Evolutionary conservation across 1,284 basidiomycete genomes (phyloP).

Genomic region (Apiotrichum veenhuisii): DNA sequence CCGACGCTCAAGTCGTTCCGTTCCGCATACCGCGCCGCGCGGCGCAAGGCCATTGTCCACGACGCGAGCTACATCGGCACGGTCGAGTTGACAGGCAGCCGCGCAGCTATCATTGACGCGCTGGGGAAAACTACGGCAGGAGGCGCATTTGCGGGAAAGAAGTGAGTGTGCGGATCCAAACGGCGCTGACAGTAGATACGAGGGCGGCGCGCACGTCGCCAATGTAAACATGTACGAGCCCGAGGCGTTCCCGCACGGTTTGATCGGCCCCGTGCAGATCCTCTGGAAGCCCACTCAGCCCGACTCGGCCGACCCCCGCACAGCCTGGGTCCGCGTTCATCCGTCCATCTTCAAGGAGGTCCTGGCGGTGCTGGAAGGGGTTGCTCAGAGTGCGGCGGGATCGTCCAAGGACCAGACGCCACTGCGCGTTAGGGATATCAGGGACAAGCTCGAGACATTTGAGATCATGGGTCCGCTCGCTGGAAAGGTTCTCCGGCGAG

Average conservation of each 20-base stretch:
- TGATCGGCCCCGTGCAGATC: slow-evolving; percentile 67
- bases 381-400: background rate
- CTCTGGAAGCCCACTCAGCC: slow-evolving; percentile 60
- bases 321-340: slow-evolving; percentile 72
- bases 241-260: slow-evolving; percentile 60
- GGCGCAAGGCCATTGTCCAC: slow-evolving; percentile 76
- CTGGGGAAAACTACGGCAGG: slow-evolving; percentile 52
- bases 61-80: slow-evolving; percentile 79
- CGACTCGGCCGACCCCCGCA: slow-evolving; percentile 12
- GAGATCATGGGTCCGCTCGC: slow-evolving; percentile 82
- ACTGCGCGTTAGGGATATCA: slow-evolving; percentile 65
- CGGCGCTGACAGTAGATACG: slow-evolving; percentile 57
- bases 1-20: slow-evolving; percentile 87
- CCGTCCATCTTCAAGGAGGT: slow-evolving; percentile 64
- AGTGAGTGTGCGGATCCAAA: slow-evolving; percentile 22
- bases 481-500: slow-evolving; percentile 70
- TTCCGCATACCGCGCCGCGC: slow-evolving; percentile 77
- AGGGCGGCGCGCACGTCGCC: slow-evolving; percentile 50
- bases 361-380: slow-evolving; percentile 56
- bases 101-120: slow-evolving; percentile 55
- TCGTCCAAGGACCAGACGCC: background rate
- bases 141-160: slow-evolving; percentile 33
- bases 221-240: slow-evolving; percentile 39
- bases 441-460: slow-evolving; percentile 68
- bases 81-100: slow-evolving; percentile 66